Base-by-base conservation (phyloP, 495 filamentous ascomycete genomes). In the Lasiosphaeria ovina region DNA sequence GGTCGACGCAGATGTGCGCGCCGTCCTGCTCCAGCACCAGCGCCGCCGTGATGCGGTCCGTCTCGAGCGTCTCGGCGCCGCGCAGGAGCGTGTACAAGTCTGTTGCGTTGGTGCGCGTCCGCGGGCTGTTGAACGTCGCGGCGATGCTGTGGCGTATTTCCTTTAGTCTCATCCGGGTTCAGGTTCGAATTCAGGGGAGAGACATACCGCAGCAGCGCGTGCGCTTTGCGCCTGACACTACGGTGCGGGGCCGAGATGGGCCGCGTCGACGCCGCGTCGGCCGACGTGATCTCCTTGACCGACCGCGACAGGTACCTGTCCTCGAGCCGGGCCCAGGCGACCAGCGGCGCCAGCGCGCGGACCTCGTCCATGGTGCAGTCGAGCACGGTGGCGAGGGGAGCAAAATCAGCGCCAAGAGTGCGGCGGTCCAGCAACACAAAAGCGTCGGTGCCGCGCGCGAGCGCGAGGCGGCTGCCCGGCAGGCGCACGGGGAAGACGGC, bases 391-490 rank as follows among this genome's bases (percentile, higher is more conserved):
- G 67, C 66, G 36, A 56, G 63, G 12, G 24, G 60, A 4, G 40
- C 40, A 38, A 79, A 81, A 8, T 54, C 51, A 24, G 66, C 55
- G 3, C 51, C 44, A 1, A 77, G 69, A 2, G 58, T 54, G 35
- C 72, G 62, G 42, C 73, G 73, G 55, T 81, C 78, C 3, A 69
- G 42, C 31, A 81, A 69, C 1, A 63, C 61, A 54, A 81, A 81
- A 0, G 64, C 65, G 0, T 66, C 63, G 0, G 58, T 56, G 1
- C 8, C 35, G 7, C 38, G 31, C 1, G 65, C 12, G 5, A 74
- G 54, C 11, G 2, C 49, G 6, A 69, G 52, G 0, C 11, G 34
- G 0, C 69, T 70, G 40, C 59, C 53, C 8, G 65, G 50, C 35
- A 67, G 53, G 32, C 57, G 51, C 10, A 77, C 62, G 0, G 77